phyloP scores from a whole-genome alignment of 148 eudicot genomes.

The Vaccinium macrocarpon region DNA sequence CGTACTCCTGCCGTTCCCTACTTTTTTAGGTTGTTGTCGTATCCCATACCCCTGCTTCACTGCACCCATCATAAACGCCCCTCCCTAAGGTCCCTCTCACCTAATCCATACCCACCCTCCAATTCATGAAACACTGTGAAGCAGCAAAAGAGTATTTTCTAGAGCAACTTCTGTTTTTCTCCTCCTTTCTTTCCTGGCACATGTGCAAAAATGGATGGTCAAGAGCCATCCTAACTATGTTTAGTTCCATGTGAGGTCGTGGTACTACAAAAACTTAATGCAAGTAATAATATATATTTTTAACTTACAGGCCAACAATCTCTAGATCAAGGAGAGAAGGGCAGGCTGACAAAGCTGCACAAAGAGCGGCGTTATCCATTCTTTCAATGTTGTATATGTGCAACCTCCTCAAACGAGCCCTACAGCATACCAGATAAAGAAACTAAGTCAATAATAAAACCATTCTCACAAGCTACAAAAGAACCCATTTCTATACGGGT shows the following conservation, averaged over 20 bases:
- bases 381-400: conserved; percentile 64
- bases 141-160: neutral
- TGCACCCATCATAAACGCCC: neutral
- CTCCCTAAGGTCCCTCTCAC: neutral
- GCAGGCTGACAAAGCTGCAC: conserved; percentile 51
- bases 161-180: neutral
- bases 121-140: neutral
- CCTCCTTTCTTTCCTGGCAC: neutral
- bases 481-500: neutral
- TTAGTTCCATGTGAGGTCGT: neutral
- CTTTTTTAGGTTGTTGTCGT: too few species aligned
- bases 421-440: conserved; percentile 13
- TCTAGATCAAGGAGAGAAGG: conserved; percentile 63
- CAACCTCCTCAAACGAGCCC: conserved; percentile 52
- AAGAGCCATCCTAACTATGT: neutral
- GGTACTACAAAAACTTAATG: neutral
- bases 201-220: neutral
- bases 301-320: conserved; percentile 75
- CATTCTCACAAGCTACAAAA: neutral
- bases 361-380: conserved; percentile 53
- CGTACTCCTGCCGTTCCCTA: too few species aligned
- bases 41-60: too few species aligned
- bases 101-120: neutral
- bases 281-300: neutral
- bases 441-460: neutral